A percentile compares a stretch with the other conserved stretches of the same genome.
These are phyloP conservation scores for Raffaelea albimanens DNA, from an alignment of 2,329 filamentous ascomycete species.

Conservation along the genomic window DNA sequence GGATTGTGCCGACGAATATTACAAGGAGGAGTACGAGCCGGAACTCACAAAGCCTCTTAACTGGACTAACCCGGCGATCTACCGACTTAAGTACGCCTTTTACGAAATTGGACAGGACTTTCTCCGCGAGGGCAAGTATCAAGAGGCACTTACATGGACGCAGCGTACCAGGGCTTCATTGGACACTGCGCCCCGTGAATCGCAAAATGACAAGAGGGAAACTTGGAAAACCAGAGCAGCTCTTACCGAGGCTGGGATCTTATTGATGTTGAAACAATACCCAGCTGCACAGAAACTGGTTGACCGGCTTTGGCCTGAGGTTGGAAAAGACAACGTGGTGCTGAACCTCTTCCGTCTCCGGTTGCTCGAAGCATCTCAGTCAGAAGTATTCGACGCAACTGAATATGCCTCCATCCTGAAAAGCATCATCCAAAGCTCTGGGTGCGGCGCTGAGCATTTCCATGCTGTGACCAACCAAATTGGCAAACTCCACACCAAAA, in stretches of 20 bases:
- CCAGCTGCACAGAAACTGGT: constrained; percentile 48
- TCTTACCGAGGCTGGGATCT: constrained; percentile 50
- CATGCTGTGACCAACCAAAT: constrained; percentile 60
- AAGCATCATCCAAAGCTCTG: constrained; percentile 51
- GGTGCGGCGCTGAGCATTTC: constrained; percentile 56
- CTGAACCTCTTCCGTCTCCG: constrained; percentile 62
- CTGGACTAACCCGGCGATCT: constrained; percentile 32
- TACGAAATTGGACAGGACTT: constrained; percentile 63
- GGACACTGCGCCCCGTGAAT: constrained; percentile 41
- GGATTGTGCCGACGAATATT: too few relatives aligned
- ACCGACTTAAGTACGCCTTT: constrained; percentile 57
- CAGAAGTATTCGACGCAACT: constrained; percentile 36
- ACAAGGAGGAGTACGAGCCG: too few relatives aligned
- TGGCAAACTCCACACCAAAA: constrained; percentile 50
- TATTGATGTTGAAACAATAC: constrained; percentile 44
- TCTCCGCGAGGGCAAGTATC: constrained; percentile 38
- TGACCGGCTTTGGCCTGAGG: constrained; percentile 50
- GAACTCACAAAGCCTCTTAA: too few relatives aligned
- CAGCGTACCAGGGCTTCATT: constrained; percentile 55
- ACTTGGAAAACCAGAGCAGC: constrained; percentile 40
- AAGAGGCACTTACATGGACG: constrained; percentile 61
- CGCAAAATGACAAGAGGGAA: background rate
- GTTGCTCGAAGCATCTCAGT: constrained; percentile 41
- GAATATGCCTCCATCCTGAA: constrained; percentile 45
- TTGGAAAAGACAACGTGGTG: constrained; percentile 50